Evolutionary conservation across 164 flowering plant species (phyloP).

Genomic region (Magnolia officinalis): DNA sequence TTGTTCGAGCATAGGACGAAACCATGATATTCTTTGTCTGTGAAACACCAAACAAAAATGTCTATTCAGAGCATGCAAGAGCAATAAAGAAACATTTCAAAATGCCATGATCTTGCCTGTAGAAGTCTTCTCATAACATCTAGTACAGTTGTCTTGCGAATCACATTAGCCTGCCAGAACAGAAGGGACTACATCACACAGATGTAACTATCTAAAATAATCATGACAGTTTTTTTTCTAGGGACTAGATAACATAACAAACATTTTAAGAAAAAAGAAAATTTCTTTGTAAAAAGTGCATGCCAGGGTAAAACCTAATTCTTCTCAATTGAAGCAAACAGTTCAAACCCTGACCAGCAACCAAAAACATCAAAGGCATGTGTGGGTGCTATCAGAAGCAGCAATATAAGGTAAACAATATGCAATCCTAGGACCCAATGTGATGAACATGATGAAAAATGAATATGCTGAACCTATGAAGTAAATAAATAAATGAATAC

Average conservation of each 20-base stretch:
- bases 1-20: conserved; percentile 94
- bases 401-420: not conserved
- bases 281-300: not conserved
- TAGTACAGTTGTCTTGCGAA: conserved; percentile 96
- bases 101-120: conserved; percentile 57
- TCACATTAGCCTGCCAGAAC: conserved; percentile 86
- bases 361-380: not conserved
- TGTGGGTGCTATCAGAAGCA: not conserved
- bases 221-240: too few relatives aligned
- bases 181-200: conserved; percentile 6
- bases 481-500: too few relatives aligned
- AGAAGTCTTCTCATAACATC: conserved; percentile 99
- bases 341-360: not conserved
- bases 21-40: conserved; percentile 99
- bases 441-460: too few relatives aligned
- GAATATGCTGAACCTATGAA: too few relatives aligned
- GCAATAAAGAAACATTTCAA: not conserved
- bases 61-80: conserved; percentile 3
- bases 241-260: not conserved
- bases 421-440: not conserved
- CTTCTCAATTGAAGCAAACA: not conserved
- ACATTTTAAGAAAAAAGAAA: not conserved
- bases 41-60: conserved; percentile 28
- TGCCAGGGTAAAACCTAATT: not conserved
- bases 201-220: not conserved